A percentile compares a stretch with the other conserved stretches of the same genome.
phyloP scores from a whole-genome alignment of 768 basidiomycete genomes.

The Grammothele lineata region DNA sequence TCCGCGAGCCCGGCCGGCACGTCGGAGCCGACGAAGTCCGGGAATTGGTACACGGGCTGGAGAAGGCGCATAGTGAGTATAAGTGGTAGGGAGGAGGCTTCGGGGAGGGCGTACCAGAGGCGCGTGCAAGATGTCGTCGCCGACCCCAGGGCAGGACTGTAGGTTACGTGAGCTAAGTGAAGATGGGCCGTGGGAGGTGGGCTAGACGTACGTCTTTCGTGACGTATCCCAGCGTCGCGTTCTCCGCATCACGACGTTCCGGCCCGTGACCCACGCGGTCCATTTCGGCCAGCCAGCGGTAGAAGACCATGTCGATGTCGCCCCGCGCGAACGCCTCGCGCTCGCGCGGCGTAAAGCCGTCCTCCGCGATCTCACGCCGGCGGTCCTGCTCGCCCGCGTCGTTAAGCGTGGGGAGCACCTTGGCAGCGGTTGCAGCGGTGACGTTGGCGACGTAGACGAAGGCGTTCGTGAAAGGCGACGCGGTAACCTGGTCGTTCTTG shows the following conservation, averaged over 20 bases:
- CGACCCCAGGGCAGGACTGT: conserved; percentile 63
- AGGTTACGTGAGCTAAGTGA: conserved; percentile 32
- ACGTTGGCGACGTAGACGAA: conserved; percentile 63
- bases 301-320: conserved; percentile 46
- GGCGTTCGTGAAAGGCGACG: conserved; percentile 61
- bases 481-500: conserved; percentile 76
- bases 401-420: conserved; percentile 53
- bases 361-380: conserved; percentile 31
- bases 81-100: not conserved
- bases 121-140: conserved; percentile 67
- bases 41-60: conserved; percentile 44
- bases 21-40: conserved; percentile 56
- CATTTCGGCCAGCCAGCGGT: conserved; percentile 59
- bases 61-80: not conserved
- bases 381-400: conserved; percentile 34
- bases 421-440: conserved; percentile 42
- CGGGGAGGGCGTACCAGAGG: conserved; percentile 40
- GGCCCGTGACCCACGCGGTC: conserved; percentile 30
- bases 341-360: conserved; percentile 23
- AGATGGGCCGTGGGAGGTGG: conserved; percentile 6
- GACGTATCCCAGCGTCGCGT: conserved; percentile 71
- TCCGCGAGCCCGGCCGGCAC: conserved; percentile 43
- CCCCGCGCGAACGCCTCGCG: conserved; percentile 42
- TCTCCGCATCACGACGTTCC: conserved; percentile 39
- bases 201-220: conserved; percentile 53